A percentile compares a stretch with the other conserved stretches of the same genome.
Conservation (phyloP, 345 rosid genomes). For the Dipteronia sinensis region DNA sequence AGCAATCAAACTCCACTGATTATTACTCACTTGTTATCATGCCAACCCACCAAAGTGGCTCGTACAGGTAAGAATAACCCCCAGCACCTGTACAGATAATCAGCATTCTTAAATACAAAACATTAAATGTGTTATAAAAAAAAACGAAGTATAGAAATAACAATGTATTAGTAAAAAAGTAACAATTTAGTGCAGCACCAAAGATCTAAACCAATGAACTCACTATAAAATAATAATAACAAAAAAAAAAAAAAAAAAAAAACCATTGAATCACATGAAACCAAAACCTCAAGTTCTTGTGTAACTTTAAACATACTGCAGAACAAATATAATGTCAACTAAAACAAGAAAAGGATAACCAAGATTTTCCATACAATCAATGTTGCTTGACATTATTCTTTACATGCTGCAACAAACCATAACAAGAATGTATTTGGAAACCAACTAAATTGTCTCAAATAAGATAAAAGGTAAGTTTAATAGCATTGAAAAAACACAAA, state of each 20-base stretch:
- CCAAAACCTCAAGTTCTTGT: background rate
- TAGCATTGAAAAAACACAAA: background rate
- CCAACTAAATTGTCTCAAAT: background rate
- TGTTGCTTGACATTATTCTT: background rate
- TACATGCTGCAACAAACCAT: background rate
- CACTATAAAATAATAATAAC: no score
- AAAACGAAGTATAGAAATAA: background rate
- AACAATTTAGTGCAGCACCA: background rate
- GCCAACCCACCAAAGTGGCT: slow-evolving; percentile 99
- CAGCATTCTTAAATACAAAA: background rate
- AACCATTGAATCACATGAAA: background rate
- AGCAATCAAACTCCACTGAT: background rate
- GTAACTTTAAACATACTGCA: background rate
- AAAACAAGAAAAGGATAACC: background rate
- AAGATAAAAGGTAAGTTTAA: background rate
- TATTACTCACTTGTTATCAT: slow-evolving; percentile 88
- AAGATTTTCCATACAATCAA: background rate
- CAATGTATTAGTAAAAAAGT: background rate
- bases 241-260: background rate
- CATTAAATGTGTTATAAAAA: background rate
- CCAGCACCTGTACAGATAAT: slow-evolving; percentile 62
- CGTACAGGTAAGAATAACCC: slow-evolving; percentile 89
- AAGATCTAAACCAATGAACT: background rate
- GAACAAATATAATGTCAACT: background rate
- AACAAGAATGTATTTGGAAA: background rate